A percentile compares a stretch with the other conserved stretches of the same genome.
These are phyloP conservation scores for Striga asiatica DNA, from an alignment of 257 asterid genomes.

Conservation along the genomic window DNA sequence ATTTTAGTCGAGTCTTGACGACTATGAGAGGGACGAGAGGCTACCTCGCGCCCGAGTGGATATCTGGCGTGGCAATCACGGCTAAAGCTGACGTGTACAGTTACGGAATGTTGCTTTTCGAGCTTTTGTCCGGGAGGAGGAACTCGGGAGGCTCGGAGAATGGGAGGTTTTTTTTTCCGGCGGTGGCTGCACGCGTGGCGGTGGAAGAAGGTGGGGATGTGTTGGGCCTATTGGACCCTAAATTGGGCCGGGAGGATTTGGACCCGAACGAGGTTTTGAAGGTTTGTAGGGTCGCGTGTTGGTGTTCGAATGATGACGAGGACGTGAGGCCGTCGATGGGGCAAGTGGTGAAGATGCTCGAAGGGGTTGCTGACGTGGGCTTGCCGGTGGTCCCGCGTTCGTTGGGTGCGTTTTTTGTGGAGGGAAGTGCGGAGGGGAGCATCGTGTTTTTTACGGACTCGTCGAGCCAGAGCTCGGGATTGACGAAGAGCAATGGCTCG, in stretches of 20 bases:
- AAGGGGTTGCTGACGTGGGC: constrained; percentile 32
- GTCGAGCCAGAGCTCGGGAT: constrained; percentile 39
- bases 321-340: constrained; percentile 36
- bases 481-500: constrained; percentile 30
- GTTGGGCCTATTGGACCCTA: constrained; percentile 27
- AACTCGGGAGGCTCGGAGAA: constrained; percentile 27
- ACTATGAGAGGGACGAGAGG: constrained; percentile 42
- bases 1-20: constrained; percentile 36
- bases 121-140: constrained; percentile 35
- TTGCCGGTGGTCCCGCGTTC: constrained; percentile 37
- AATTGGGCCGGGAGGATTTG: constrained; percentile 12
- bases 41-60: constrained; percentile 41
- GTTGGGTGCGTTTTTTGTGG: constrained; percentile 34
- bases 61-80: constrained; percentile 37
- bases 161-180: constrained; percentile 26
- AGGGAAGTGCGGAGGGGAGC: constrained; percentile 29
- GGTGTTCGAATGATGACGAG: constrained; percentile 47
- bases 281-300: constrained; percentile 29
- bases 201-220: constrained; percentile 27
- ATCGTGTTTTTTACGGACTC: constrained; percentile 69
- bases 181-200: constrained; percentile 15
- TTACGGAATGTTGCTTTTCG: constrained; percentile 43
- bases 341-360: constrained; percentile 36
- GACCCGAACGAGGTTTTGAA: constrained; percentile 31
- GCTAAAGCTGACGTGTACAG: constrained; percentile 40